Conservation (phyloP, 2,329 filamentous ascomycete species). For the Colletotrichum lini region DNA sequence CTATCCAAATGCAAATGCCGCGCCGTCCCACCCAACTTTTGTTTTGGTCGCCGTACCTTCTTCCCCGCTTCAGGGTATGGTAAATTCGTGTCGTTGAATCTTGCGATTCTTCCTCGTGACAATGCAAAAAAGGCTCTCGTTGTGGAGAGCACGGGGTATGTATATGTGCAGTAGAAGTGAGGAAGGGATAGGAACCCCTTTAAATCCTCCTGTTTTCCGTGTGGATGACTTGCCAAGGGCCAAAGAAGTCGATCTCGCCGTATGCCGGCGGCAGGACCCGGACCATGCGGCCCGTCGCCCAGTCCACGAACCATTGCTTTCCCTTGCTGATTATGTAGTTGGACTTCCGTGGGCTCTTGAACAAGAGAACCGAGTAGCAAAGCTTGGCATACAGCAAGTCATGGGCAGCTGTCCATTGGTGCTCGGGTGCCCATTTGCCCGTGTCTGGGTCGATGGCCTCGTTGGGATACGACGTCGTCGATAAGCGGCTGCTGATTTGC, state of each 20-base stretch:
- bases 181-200: slow-evolving; percentile 15
- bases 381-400: slow-evolving; percentile 73
- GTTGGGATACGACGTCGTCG: slow-evolving; percentile 62
- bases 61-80: slow-evolving; percentile 19
- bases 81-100: slow-evolving; percentile 31
- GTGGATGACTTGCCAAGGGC: slow-evolving; percentile 65
- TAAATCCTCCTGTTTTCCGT: slow-evolving; percentile 65
- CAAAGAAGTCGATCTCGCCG: slow-evolving; percentile 64
- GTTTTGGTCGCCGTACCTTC: slow-evolving; percentile 33
- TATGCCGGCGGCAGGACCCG: slow-evolving; percentile 69
- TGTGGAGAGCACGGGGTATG: slow-evolving; percentile 19
- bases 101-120: slow-evolving; percentile 39
- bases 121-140: slow-evolving; percentile 33
- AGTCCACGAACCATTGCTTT: slow-evolving; percentile 73
- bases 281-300: slow-evolving; percentile 69
- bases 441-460: slow-evolving; percentile 62
- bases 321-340: slow-evolving; percentile 71
- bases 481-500: slow-evolving; percentile 55
- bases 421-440: slow-evolving; percentile 70
- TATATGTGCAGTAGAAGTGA: slow-evolving; percentile 33
- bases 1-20: slow-evolving; percentile 32
- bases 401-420: slow-evolving; percentile 68
- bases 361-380: slow-evolving; percentile 71
- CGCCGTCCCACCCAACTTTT: slow-evolving; percentile 31
- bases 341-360: slow-evolving; percentile 70